phyloP scores from a whole-genome alignment of 306 rosid genomes.

The Arachis hypogaea region DNA sequence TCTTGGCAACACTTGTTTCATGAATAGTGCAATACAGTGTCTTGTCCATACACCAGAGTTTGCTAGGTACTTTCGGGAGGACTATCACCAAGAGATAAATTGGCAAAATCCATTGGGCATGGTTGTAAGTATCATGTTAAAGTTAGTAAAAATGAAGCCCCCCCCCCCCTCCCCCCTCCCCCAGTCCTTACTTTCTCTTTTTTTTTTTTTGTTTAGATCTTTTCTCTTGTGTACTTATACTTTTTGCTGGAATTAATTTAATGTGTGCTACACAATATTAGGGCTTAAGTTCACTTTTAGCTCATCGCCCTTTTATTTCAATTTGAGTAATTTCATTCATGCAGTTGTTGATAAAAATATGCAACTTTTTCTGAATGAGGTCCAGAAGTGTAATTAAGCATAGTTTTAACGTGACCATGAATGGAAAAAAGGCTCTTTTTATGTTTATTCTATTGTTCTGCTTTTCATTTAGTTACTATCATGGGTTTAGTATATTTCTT shows the following conservation, averaged over 20 bases:
- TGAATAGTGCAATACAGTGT: conserved; percentile 98
- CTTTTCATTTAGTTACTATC: conserved; percentile 28
- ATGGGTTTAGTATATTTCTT: conserved; percentile 11
- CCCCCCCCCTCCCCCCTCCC: too few relatives aligned
- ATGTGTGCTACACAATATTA: conserved; percentile 9
- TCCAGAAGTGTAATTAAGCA: conserved; percentile 9
- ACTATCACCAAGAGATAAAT: conserved; percentile 95
- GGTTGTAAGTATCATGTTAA: conserved; percentile 82
- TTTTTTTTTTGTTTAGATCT: conserved; percentile 25
- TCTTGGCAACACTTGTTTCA: conserved; percentile 98
- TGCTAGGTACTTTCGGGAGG: conserved; percentile 89
- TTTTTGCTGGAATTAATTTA: conserved; percentile 9
- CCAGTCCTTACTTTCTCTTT: too few relatives aligned
- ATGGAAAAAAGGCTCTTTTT: conserved; percentile 2
- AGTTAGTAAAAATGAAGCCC: conserved; percentile 22
- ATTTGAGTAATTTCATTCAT: conserved; percentile 8
- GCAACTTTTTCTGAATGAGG: not conserved
- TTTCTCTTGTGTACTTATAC: conserved; percentile 29
- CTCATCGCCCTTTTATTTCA: conserved; percentile 6
- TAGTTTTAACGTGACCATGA: not conserved
- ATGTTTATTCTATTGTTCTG: not conserved
- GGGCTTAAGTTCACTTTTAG: conserved; percentile 27
- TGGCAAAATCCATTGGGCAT: conserved; percentile 94
- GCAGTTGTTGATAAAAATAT: not conserved
- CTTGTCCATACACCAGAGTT: conserved; percentile 98